Percentiles rank a stretch among this genome's conserved stretches.
Conservation (phyloP, 306 rosid genomes). For the Vigna mungo region DNA sequence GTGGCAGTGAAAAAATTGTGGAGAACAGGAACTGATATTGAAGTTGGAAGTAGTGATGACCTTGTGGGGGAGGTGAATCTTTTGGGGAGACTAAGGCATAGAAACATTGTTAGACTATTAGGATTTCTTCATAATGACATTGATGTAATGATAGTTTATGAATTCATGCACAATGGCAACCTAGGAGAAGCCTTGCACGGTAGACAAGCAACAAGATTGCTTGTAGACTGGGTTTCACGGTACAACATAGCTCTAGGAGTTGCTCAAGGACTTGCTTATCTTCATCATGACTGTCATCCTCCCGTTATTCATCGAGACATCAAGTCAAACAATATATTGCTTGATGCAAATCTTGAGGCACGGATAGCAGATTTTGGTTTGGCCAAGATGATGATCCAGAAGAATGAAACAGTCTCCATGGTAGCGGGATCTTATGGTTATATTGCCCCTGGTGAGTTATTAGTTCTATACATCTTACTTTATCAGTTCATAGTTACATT, state of each 20-base stretch:
- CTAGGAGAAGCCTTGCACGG: constrained; percentile 95
- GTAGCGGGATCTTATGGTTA: constrained; percentile 98
- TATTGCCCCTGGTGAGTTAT: constrained; percentile 91
- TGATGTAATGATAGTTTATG: constrained; percentile 87
- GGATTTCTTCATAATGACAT: constrained; percentile 82
- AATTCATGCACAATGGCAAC: constrained; percentile 86
- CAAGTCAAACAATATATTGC: constrained; percentile 89
- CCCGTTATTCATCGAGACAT: constrained; percentile 90
- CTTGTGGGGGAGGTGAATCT: constrained; percentile 93
- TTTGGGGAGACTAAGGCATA: constrained; percentile 86
- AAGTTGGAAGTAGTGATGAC: constrained; percentile 75
- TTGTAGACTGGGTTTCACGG: constrained; percentile 91
- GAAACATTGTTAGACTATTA: constrained; percentile 84
- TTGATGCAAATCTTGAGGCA: constrained; percentile 88
- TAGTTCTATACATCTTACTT: constrained; percentile 19
- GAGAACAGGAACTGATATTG: constrained; percentile 77
- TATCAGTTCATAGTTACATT: constrained; percentile 6
- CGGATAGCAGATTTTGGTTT: constrained; percentile 94
- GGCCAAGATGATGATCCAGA: constrained; percentile 87
- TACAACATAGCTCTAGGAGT: constrained; percentile 93
- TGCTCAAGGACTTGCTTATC: constrained; percentile 94
- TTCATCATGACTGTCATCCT: constrained; percentile 94
- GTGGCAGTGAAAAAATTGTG: constrained; percentile 92
- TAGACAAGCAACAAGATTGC: constrained; percentile 64
- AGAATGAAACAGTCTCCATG: constrained; percentile 93